phyloP scores from a whole-genome alignment of 257 asterid genomes.

The Solanum ossicruentum region DNA sequence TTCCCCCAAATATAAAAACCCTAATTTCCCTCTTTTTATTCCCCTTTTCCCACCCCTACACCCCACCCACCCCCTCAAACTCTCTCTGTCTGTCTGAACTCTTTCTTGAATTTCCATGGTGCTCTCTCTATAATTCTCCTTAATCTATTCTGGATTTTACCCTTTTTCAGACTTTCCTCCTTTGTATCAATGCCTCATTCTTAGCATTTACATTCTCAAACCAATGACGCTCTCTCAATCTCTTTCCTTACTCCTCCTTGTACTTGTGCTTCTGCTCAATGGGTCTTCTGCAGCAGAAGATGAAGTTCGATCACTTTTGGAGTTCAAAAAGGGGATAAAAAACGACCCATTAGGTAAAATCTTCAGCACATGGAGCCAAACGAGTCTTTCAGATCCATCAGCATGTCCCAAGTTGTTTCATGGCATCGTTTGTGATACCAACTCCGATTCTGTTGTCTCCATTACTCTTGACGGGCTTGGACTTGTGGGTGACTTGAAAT shows the following conservation, averaged over 20 bases:
- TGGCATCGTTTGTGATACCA: constrained; percentile 54
- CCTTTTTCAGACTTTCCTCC: not conserved
- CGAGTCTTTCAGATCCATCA: constrained; percentile 14
- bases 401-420: constrained; percentile 47
- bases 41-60: not conserved
- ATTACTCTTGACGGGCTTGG: constrained; percentile 48
- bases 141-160: not conserved
- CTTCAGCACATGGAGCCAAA: constrained; percentile 43
- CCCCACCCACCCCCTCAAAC: not conserved
- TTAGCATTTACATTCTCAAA: not conserved
- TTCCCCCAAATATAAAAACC: constrained; percentile 23
- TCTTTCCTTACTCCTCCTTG: constrained; percentile 3
- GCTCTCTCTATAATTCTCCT: not conserved
- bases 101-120: not conserved
- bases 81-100: not conserved
- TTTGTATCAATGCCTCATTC: constrained; percentile 34
- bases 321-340: constrained; percentile 71
- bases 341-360: constrained; percentile 45
- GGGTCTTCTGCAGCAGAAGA: constrained; percentile 23
- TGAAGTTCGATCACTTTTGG: constrained; percentile 67
- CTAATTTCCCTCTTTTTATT: constrained; percentile 17
- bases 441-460: constrained; percentile 23
- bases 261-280: constrained; percentile 13
- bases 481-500: constrained; percentile 60
- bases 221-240: constrained; percentile 1